Base-by-base conservation (phyloP, 1,139 yeast species). In the Fermentozyma sake region DNA sequence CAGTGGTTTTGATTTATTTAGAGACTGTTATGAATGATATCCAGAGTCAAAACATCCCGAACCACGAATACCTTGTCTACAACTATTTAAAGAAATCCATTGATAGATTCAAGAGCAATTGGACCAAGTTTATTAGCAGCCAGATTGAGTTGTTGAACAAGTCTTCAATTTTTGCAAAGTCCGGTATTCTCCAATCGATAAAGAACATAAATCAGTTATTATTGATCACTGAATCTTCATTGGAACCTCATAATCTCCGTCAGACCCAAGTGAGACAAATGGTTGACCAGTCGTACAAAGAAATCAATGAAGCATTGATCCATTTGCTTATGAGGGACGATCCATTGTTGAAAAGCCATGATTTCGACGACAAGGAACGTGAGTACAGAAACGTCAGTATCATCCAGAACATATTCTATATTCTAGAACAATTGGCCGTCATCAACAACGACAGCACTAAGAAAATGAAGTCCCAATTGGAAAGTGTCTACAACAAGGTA, bases 1-100 rank as follows among this genome's bases (percentile, higher is more conserved):
- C 71, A 1, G 37, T 55, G 16, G 42, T 64, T n/a, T 43, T 66
- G 30, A 41, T 56, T 3, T 53, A 72, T 14, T 55, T 75, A 29
- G 73, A 68, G 18, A 50, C 53, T 3, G 34, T 76, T 13, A 41
- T 61, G 10, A 62, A 58, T 15, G 56, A 61, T 4, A 42, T 69
- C 18, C 68, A 66, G 14, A 58, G 72, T 3, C 34, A 30, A 6
- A 34, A 31, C 14, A 23, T 24, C 12, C 21, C 31, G 2, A 74
- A 78, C 49, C 89, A 81, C 48, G 95, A 84, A 38, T 85, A 72
- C 42, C 55, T 81, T 17, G 55, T 48, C 18, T 62, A 72, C 35
- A 66, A 70, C 26, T 62, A 71, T 34, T 58, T 81, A 39, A 65
- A 61, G 23, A 73, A 73, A 39, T 42, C 78, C 4, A 58, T 62